Base-by-base conservation (phyloP, 1,139 yeast species). In the Blastobotrys indianensis region DNA sequence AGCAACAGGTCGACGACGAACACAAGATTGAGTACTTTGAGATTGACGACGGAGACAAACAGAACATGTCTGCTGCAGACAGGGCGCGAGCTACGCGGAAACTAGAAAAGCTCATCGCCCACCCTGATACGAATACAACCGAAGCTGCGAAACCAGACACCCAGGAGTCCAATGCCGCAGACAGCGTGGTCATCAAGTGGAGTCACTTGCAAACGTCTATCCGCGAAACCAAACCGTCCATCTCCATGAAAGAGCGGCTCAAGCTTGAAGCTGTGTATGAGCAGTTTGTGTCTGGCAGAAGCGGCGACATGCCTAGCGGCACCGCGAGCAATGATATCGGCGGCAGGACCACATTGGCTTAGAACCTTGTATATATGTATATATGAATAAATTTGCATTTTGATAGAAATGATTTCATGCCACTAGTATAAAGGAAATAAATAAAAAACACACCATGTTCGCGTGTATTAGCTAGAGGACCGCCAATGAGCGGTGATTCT, bases 281-380 rank as follows among this genome's bases (percentile, higher is more conserved):
- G 32, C 80, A 84, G 61, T 92, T 92, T 62, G 78, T 83, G 12
- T 76, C 81, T 29, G 92, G 80, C 30, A 69, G 97, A 40, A 90
- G 85, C 51, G 97, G 96, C 0, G 82, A 84, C 49, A 80, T 90
- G 88, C 95, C 94, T 1, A 81, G 80, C 55, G 97, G 97, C 0
- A 75, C 80, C 32, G 80, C 92, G 3, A 81, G 95, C 54, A 81
- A 73, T 41, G 94, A 85, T 47, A 76, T 88, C 28, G 97, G 97
- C 1, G 96, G 90, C 1, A 70, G 97, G 48, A 77, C 86, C 2
- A 82, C 90, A 0, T 66, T 85, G 44, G 80, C 80, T 82, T 84
- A 61, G 64, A 31, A 9, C 8, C 5, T 31, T 20, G 25, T 20
- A 20, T 20, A 20, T 20, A 20, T 20, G 25, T 32, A 32, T 32